Evolutionary conservation across 192 early-diverging fungal genomes (phyloP).

Genomic region (Pilaira anomala): DNA sequence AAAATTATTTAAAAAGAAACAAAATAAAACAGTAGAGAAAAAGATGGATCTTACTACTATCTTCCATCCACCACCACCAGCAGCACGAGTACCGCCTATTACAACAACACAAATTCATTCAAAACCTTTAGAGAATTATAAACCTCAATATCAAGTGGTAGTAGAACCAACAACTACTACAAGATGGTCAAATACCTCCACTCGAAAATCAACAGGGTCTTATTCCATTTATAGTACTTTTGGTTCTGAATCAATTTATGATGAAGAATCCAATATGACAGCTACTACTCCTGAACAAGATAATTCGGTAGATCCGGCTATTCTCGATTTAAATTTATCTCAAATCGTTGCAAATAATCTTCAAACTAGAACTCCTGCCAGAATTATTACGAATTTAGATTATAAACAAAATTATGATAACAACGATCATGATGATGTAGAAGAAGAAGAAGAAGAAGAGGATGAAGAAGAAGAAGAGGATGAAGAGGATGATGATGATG

Average conservation of each 20-base stretch:
- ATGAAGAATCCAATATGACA: background rate
- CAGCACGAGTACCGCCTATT: no score
- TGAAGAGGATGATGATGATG: background rate
- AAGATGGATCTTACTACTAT: no score
- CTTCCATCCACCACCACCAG: no score
- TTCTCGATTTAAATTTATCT: background rate
- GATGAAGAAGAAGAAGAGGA: background rate
- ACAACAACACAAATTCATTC: no score
- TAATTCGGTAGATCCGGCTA: background rate
- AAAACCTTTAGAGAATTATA: no score
- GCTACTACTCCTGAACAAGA: background rate
- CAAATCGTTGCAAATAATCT: background rate
- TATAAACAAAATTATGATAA: no score
- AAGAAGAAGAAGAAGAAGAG: conserved; percentile 26
- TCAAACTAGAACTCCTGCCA: conserved; percentile 2
- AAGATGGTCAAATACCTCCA: conserved; percentile 21
- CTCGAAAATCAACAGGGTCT: conserved; percentile 22
- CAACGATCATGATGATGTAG: no score
- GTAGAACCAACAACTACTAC: background rate
- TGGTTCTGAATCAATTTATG: conserved; percentile 15
- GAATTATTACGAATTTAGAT: background rate
- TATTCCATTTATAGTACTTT: conserved; percentile 31
- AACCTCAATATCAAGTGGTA: no score
- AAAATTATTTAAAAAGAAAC: conserved; percentile 7
- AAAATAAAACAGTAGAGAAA: no score